phyloP scores from a whole-genome alignment of 371 early-diverging fungal species.

The Haplosporangium sp. region DNA sequence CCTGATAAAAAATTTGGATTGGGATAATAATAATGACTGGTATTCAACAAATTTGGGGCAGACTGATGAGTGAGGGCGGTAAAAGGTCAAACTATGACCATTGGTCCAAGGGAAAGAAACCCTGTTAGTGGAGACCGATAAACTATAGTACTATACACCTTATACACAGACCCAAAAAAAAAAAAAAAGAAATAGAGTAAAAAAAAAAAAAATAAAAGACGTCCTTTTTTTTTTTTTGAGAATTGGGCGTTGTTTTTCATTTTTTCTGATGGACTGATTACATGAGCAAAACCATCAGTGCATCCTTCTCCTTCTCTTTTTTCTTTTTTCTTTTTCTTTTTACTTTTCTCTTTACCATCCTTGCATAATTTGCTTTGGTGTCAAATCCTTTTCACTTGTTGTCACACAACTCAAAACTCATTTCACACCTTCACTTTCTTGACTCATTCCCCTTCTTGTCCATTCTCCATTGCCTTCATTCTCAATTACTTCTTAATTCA shows the following conservation, averaged over 20 bases:
- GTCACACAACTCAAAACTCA: neutral
- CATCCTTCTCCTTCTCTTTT: neutral
- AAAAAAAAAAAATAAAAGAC: neutral
- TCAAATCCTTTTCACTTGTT: neutral
- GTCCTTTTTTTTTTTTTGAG: neutral
- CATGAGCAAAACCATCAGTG: conserved; percentile 4
- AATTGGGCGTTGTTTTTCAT: neutral
- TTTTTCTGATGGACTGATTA: neutral
- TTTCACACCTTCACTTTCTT: neutral
- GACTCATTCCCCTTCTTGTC: neutral
- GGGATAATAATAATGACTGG: no score
- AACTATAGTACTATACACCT: no score
- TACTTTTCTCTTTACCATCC: neutral
- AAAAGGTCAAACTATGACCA: no score
- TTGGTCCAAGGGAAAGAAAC: no score
- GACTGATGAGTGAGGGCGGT: no score
- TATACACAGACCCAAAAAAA: no score
- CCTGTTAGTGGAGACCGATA: no score
- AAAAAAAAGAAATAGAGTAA: neutral
- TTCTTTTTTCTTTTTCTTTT: neutral
- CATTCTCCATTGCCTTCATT: neutral
- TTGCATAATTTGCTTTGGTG: neutral
- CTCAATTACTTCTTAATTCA: neutral
- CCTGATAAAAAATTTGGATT: no score
- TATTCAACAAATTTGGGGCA: no score